Conservation (phyloP, 2,329 filamentous ascomycete genomes). For the Colletotrichum chrysophilum region DNA sequence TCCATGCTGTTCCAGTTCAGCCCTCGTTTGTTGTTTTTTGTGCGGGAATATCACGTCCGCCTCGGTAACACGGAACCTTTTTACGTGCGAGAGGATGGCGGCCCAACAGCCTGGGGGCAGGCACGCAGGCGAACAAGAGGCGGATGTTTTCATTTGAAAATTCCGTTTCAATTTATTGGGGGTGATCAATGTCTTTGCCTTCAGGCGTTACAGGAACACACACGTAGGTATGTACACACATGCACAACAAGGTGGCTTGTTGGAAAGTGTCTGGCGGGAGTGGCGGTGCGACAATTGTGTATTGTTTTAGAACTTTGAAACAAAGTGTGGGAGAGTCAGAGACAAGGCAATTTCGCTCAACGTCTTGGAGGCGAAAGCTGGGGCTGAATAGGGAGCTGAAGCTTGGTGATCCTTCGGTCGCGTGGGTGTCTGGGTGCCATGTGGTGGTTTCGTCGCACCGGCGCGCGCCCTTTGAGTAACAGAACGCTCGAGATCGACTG, state of each 20-base stretch:
- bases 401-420: neutral
- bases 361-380: neutral
- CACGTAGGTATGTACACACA: neutral
- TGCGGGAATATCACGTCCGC: neutral
- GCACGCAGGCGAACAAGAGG: neutral
- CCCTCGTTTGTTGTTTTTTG: neutral
- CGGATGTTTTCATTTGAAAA: neutral
- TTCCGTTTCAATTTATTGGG: neutral
- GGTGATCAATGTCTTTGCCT: neutral
- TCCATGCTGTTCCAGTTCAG: neutral
- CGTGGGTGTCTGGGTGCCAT: neutral
- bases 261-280: neutral
- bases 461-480: neutral
- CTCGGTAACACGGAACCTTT: neutral
- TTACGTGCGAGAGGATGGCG: neutral
- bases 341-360: neutral
- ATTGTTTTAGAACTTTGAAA: neutral
- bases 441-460: neutral
- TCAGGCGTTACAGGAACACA: neutral
- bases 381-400: neutral
- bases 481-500: neutral
- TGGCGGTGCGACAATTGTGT: slow-evolving; percentile 13
- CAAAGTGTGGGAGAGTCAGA: neutral
- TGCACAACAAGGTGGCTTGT: neutral
- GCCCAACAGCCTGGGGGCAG: neutral